phyloP scores from a whole-genome alignment of 495 filamentous ascomycete species.

The Trichodelitschia bisporula region DNA sequence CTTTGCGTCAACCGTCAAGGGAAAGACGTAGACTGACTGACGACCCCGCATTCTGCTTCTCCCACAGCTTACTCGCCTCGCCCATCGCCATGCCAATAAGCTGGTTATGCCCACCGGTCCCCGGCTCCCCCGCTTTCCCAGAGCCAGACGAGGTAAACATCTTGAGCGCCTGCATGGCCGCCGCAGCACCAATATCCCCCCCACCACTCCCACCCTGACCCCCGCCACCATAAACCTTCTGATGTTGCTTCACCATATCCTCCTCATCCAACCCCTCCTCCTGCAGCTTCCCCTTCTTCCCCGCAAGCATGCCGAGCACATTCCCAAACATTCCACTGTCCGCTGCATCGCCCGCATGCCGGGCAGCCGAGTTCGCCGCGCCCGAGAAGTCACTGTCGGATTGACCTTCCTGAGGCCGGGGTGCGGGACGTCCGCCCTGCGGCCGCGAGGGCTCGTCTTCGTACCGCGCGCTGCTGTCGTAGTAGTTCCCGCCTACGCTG shows the following conservation, averaged over 20 bases:
- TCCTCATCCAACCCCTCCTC: conserved; percentile 31
- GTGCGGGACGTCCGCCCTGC: conserved; percentile 10
- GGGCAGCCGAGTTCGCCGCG: conserved; percentile 18
- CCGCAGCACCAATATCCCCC: conserved; percentile 28
- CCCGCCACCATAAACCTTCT: conserved; percentile 26
- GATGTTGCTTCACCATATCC: conserved; percentile 27
- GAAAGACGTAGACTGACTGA: conserved; percentile 22
- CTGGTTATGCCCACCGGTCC: conserved; percentile 25
- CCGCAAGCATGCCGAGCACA: conserved; percentile 22
- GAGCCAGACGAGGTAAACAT: conserved; percentile 26
- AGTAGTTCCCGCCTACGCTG: conserved; percentile 2
- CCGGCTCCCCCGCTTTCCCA: conserved; percentile 6
- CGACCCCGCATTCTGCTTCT: conserved; percentile 27
- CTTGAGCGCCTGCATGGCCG: conserved; percentile 45
- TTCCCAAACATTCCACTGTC: conserved; percentile 22
- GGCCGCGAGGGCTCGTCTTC: conserved; percentile 14
- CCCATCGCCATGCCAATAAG: conserved; percentile 45
- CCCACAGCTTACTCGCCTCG: conserved; percentile 40
- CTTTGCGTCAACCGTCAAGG: not conserved
- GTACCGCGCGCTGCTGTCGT: conserved; percentile 4
- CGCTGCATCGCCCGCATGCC: conserved; percentile 24
- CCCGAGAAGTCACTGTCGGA: conserved; percentile 19
- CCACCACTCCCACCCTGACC: conserved; percentile 8
- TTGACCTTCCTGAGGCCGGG: conserved; percentile 9
- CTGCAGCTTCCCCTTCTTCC: conserved; percentile 18